Conservation (phyloP, 1,139 yeast species). For the Eremothecium gossypii region DNA sequence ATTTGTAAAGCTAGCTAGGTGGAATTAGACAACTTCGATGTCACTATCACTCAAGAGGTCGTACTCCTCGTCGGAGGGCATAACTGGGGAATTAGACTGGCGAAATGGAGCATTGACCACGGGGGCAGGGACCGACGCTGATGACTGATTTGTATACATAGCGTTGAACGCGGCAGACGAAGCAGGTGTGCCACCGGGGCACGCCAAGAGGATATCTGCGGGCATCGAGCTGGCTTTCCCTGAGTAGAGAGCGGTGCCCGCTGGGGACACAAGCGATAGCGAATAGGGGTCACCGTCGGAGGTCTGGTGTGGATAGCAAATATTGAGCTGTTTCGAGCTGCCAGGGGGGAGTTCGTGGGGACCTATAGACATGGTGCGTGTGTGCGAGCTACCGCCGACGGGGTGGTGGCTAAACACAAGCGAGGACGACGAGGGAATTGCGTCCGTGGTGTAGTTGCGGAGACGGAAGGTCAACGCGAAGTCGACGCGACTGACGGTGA, state of each 20-base stretch:
- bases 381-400: slow-evolving; percentile 5
- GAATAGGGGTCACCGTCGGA: too few species aligned
- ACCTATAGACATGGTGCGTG: slow-evolving; percentile 8
- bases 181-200: too few species aligned
- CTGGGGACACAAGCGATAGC: too few species aligned
- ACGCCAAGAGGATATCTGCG: too few species aligned
- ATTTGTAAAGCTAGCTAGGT: too few species aligned
- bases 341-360: slow-evolving; percentile 13
- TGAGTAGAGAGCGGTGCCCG: too few species aligned
- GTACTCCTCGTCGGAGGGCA: slow-evolving; percentile 14
- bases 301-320: not conserved
- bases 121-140: too few species aligned
- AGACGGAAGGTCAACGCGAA: slow-evolving; percentile 14
- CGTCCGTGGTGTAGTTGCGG: slow-evolving; percentile 10
- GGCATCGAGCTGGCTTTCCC: too few species aligned
- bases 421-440: slow-evolving; percentile 12
- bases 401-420: slow-evolving; percentile 10
- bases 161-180: too few species aligned
- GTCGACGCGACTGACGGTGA: slow-evolving; percentile 11
- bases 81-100: too few species aligned
- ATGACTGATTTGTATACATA: too few species aligned
- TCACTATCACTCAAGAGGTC: slow-evolving; percentile 24
- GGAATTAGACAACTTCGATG: slow-evolving; percentile 4
- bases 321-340: slow-evolving; percentile 12
- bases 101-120: too few species aligned